A percentile compares a stretch with the other conserved stretches of the same genome.
phyloP scores from a whole-genome alignment of 768 basidiomycete species.

The Amanita polypyramis region DNA sequence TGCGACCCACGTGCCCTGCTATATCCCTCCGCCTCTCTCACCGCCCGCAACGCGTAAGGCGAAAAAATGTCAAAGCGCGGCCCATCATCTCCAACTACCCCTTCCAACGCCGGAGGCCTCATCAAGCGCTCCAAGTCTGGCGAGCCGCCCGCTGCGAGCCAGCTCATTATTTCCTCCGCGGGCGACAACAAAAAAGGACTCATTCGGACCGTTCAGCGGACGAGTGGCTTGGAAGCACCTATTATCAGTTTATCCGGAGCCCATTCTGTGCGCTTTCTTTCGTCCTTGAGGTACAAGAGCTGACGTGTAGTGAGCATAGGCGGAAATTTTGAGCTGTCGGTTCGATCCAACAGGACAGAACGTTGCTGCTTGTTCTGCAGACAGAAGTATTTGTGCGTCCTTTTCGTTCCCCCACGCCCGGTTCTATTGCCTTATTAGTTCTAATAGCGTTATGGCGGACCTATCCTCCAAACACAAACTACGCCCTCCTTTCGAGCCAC shows the following conservation, averaged over 20 bases:
- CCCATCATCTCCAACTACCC: conserved; percentile 36
- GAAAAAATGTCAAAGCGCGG: conserved; percentile 63
- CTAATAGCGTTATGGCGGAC: conserved; percentile 86
- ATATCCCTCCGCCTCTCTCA: no score
- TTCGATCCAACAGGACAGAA: conserved; percentile 94
- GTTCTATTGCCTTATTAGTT: no score
- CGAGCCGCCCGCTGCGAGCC: conserved; percentile 37
- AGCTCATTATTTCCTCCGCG: conserved; percentile 69
- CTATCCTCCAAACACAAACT: conserved; percentile 88
- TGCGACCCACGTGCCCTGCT: no score
- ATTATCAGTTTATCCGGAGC: conserved; percentile 87
- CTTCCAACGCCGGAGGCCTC: conserved; percentile 28
- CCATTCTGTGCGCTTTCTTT: conserved; percentile 52
- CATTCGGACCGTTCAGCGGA: conserved; percentile 78
- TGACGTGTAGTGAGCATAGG: conserved; percentile 27
- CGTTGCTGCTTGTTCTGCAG: conserved; percentile 86
- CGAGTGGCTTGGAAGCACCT: conserved; percentile 88
- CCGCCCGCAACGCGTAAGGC: no score
- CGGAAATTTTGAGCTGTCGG: conserved; percentile 83
- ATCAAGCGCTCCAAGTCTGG: conserved; percentile 53
- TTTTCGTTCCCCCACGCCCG: background rate
- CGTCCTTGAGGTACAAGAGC: background rate
- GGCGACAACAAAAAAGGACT: conserved; percentile 71
- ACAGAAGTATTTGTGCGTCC: conserved; percentile 79
- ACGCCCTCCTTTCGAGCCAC: conserved; percentile 70